Evolutionary conservation across 768 basidiomycete genomes (phyloP).

Genomic region (Mycena venus): DNA sequence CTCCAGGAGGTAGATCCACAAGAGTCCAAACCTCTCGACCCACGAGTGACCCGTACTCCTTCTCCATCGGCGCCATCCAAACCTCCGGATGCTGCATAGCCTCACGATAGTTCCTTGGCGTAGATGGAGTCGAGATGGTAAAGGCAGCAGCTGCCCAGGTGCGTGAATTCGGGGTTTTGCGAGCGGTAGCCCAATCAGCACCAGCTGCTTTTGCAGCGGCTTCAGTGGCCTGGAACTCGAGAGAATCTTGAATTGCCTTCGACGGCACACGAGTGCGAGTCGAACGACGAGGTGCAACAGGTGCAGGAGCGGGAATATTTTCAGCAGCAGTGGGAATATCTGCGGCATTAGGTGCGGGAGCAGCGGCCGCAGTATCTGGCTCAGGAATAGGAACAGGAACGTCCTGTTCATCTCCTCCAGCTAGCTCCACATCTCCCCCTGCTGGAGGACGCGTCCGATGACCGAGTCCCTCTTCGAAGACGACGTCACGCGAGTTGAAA

Average conservation of each 20-base stretch:
- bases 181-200: conserved; percentile 5
- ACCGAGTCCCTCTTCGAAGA: conserved; percentile 40
- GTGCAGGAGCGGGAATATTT: not conserved
- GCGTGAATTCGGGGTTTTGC: conserved; percentile 9
- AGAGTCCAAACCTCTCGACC: conserved; percentile 39
- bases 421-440: not conserved
- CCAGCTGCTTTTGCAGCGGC: conserved; percentile 10
- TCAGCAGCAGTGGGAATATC: not conserved
- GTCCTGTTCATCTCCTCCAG: not conserved
- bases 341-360: not conserved
- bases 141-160: not conserved
- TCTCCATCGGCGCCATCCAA: conserved; percentile 33
- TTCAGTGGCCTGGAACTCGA: not conserved
- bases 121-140: not conserved
- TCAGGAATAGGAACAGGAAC: not conserved
- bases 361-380: not conserved
- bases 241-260: not conserved
- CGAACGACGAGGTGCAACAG: conserved; percentile 16
- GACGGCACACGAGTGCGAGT: not conserved
- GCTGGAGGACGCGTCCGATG: conserved; percentile 27
- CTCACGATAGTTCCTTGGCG: conserved; percentile 23
- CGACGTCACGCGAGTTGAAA: conserved; percentile 34
- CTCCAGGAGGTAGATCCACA: conserved; percentile 30
- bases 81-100: conserved; percentile 32
- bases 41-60: conserved; percentile 30